A percentile compares a stretch with the other conserved stretches of the same genome.
phyloP scores from a whole-genome alignment of 192 early-diverging fungal genomes.

The Lobulomyces angularis region DNA sequence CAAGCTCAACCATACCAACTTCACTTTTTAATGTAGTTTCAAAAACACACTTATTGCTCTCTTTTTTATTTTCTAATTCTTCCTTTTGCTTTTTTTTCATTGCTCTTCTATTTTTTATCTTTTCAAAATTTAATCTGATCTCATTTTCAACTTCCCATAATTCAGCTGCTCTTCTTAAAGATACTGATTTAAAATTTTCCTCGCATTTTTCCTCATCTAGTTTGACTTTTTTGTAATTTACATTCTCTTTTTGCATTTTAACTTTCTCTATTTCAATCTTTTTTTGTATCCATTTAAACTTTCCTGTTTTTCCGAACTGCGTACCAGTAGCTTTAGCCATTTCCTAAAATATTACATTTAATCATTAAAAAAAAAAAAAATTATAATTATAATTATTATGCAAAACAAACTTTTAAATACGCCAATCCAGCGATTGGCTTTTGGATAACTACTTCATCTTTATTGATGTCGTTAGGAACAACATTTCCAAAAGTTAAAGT shows the following conservation, averaged over 20 bases:
- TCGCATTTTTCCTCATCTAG: background rate
- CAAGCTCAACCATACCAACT: constrained; percentile 27
- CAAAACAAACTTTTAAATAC: too few relatives aligned
- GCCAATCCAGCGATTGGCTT: too few relatives aligned
- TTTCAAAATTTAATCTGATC: background rate
- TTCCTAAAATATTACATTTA: too few relatives aligned
- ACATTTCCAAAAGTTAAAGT: constrained; percentile 5
- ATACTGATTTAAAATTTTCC: background rate
- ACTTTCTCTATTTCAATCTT: too few relatives aligned
- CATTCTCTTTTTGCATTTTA: too few relatives aligned
- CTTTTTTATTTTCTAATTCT: constrained; percentile 1
- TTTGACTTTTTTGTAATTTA: background rate
- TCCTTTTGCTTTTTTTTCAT: constrained; percentile 6
- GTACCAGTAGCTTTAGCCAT: too few relatives aligned
- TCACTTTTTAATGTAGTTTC: constrained; percentile 13
- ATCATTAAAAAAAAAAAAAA: too few relatives aligned
- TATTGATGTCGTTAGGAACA: constrained; percentile 2
- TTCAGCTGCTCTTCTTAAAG: background rate
- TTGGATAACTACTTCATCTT: too few relatives aligned
- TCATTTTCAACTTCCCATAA: too few relatives aligned
- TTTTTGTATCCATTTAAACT: too few relatives aligned
- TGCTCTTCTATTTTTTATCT: background rate
- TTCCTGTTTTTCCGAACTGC: too few relatives aligned
- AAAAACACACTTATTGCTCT: background rate
- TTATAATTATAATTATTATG: too few relatives aligned